Evolutionary conservation across 1,139 yeast species (phyloP).

Genomic region (Suhomyces taliae): DNA sequence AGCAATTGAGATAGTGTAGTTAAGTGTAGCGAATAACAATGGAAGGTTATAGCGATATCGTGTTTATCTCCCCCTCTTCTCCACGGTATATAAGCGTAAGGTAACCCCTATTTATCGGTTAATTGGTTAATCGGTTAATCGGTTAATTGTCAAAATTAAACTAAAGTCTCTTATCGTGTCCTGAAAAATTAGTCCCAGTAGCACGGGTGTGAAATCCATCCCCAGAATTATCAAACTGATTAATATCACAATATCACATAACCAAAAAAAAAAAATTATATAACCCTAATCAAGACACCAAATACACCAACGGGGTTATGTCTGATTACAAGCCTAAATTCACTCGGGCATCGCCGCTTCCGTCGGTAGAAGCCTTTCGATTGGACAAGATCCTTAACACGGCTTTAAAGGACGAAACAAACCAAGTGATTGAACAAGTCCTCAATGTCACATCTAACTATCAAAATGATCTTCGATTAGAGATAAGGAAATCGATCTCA

Average conservation of each 20-base stretch:
- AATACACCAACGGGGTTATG: not conserved
- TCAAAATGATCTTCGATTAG: constrained; percentile 41
- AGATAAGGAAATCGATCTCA: constrained; percentile 34
- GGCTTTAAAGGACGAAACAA: constrained; percentile 32
- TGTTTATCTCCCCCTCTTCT: no score
- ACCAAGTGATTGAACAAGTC: constrained; percentile 34
- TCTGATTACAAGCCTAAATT: constrained; percentile 17
- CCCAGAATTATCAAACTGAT: not conserved
- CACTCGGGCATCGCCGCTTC: constrained; percentile 20
- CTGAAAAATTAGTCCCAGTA: constrained; percentile 1
- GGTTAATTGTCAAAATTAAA: not conserved
- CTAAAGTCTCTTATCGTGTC: not conserved
- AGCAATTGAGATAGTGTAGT: no score
- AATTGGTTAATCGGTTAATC: not conserved
- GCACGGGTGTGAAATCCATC: not conserved
- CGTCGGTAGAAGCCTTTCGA: constrained; percentile 40
- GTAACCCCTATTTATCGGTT: not conserved
- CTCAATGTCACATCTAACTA: constrained; percentile 36
- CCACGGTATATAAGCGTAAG: no score
- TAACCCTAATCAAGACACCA: not conserved
- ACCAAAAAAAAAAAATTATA: not conserved
- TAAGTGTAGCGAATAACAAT: no score
- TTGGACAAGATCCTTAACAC: constrained; percentile 36
- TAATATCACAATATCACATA: not conserved
- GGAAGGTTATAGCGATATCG: no score